Evolutionary conservation across 1,284 basidiomycete species (phyloP).

Genomic region (Sanghuangporus baumii): DNA sequence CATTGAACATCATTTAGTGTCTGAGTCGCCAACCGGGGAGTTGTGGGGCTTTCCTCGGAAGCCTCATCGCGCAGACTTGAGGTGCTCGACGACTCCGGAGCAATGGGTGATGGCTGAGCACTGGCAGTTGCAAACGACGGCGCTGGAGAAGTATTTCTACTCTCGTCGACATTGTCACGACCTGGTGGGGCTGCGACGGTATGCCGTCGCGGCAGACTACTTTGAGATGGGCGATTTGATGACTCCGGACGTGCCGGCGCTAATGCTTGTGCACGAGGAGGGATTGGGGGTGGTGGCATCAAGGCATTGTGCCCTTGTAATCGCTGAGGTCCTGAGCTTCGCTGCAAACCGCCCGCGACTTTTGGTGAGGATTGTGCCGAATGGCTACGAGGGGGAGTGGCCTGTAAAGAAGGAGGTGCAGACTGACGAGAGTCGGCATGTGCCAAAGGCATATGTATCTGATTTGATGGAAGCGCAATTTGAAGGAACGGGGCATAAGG

Average conservation of each 20-base stretch:
- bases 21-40: neutral
- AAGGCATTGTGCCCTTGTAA: neutral
- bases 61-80: neutral
- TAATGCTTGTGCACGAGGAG: neutral
- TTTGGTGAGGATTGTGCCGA: neutral
- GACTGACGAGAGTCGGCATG: neutral
- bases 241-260: neutral
- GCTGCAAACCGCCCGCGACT: neutral
- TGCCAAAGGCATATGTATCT: neutral
- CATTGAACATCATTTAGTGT: conserved; percentile 4
- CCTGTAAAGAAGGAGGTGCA: neutral
- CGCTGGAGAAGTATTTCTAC: neutral
- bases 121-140: neutral
- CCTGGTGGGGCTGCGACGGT: neutral
- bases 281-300: conserved; percentile 5
- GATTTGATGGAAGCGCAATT: neutral
- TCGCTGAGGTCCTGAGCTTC: neutral
- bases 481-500: neutral
- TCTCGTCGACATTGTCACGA: neutral
- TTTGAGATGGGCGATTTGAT: neutral
- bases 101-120: neutral
- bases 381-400: neutral
- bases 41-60: neutral
- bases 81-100: neutral
- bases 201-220: neutral